Evolutionary conservation across 768 basidiomycete species (phyloP), one percentile per base, ranked within the genome.

Genomic region (Serendipita sp.): DNA sequence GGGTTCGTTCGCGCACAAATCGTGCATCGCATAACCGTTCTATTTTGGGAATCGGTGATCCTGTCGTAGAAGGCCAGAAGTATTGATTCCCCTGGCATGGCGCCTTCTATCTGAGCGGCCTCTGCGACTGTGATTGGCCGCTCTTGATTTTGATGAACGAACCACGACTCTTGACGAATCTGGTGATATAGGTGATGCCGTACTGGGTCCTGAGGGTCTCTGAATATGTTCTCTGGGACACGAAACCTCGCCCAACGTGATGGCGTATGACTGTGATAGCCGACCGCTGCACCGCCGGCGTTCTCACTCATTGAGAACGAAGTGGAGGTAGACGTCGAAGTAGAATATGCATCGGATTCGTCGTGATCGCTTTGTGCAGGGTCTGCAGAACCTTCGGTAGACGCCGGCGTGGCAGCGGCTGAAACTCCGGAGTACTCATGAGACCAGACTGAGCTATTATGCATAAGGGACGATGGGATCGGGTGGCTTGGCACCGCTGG

Each of bases 371-470:
- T 60, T 35, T 60, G 56, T 37, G 18, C 56, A 4, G 56, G 56
- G 35, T 60, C 56, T 8, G 56, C 56, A n/a, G 56, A 60, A 10
- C 56, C 56, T 32, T 60, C 56, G 8, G 56, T 60, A n/a, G 56
- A 28, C 32, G 56, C 56, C 16, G 56, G 56, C 35, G 56, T 60
- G 8, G 5, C 56, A 37, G 56, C 56, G 18, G 48, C 7, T 5
- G 48, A 53, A 41, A 5, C 13, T 32, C 48, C 48, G 8, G 48
- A 53, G 16, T 32, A 7, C 48, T 53, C 48, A n/a, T 18, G n/a
- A 32, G 48, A 53, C 48, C 48, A 53, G 38, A 13, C 2, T 24
- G 24, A 1, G 38, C 13, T 41, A 13, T 41, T 41, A 5, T 5
- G 38, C 7, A 41, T 41, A 41, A 41, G 38, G 38, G 38, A 41